A percentile compares a stretch with the other conserved stretches of the same genome.
Conservation (phyloP, 148 eudicot genomes). For the Pharnaceum exiguum region DNA sequence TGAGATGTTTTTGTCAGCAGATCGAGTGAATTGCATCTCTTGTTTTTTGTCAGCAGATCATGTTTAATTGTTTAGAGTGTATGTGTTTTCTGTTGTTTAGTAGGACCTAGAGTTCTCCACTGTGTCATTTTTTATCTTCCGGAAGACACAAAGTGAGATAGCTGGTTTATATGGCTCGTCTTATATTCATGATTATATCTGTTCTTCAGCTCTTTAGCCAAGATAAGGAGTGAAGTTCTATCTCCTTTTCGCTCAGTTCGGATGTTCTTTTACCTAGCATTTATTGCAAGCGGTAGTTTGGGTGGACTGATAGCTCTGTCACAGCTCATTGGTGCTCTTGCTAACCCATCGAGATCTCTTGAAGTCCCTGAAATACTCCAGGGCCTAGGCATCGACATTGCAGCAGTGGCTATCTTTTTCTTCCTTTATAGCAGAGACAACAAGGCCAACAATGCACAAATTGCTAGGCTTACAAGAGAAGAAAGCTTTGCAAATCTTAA, state of each 20-base stretch:
- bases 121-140: conserved; percentile 17
- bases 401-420: conserved; percentile 73
- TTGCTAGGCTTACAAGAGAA: conserved; percentile 82
- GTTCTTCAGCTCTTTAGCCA: conserved; percentile 78
- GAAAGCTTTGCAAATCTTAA: conserved; percentile 79
- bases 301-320: conserved; percentile 76
- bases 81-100: no score
- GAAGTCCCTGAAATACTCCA: conserved; percentile 54
- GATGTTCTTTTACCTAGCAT: conserved; percentile 96
- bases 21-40: no score
- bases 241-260: conserved; percentile 90
- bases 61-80: no score
- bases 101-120: background rate
- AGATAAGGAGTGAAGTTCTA: conserved; percentile 93
- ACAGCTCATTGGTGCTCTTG: conserved; percentile 60
- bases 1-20: no score
- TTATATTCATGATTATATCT: conserved; percentile 34
- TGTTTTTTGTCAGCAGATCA: no score
- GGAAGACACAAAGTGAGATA: conserved; percentile 12
- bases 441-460: conserved; percentile 70
- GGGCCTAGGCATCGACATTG: conserved; percentile 82
- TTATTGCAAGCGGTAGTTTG: conserved; percentile 75
- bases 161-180: conserved; percentile 25
- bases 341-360: conserved; percentile 67
- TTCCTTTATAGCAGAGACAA: conserved; percentile 77